Base-by-base conservation (phyloP, 108 stramenopile genomes). In the Cylindrotheca fusiformis region DNA sequence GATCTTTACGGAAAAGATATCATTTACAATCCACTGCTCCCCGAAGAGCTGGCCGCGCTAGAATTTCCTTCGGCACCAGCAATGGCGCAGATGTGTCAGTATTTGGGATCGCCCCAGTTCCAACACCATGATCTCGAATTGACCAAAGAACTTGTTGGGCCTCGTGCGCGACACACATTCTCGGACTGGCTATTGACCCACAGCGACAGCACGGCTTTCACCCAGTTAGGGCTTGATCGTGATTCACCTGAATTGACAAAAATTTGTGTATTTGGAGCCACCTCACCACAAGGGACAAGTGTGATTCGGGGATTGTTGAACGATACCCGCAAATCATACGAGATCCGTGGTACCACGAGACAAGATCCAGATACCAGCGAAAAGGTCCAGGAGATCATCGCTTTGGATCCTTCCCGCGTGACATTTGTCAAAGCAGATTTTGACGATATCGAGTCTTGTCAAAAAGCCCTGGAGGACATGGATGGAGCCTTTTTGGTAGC, bases 1-100 rank as follows among this genome's bases (percentile, higher is more conserved):
- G 84, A 85, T 69, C 31, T 85, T 29, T 85, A 71, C 59, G 84
- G 84, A 19, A 85, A 85, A 54, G 77, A 81, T 67, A 80, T 85
- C 36, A 69, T 85, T 68, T 85, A 80, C 74, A 75, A 80, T 47
- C 84, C 84, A 10, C 54, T 85, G 30, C 62, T 78, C 1, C 65
- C 71, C 8, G 55, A 63, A 26, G 84, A 85, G 67, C 67, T 85
- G 54, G 61, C 71, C 12, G 41, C 48, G 20, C 27, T 84, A 33
- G 68, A 69, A 4, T 69, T 84, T 51, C 67, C 77, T 0, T 51
- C 67, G 3, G 84, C 76, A 10, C 46, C 65, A 22, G 66, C 69
- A 20, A 72, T 81, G 55, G 79, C 75, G 3, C 84, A 85, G 74
- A 85, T 85, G 84, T 85, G 77, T 74, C 75, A 76, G 26, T 85